Evolutionary conservation across 441 rosid species (phyloP), one percentile per base, ranked within the genome.

Genomic region (Adansonia madagascariensis): DNA sequence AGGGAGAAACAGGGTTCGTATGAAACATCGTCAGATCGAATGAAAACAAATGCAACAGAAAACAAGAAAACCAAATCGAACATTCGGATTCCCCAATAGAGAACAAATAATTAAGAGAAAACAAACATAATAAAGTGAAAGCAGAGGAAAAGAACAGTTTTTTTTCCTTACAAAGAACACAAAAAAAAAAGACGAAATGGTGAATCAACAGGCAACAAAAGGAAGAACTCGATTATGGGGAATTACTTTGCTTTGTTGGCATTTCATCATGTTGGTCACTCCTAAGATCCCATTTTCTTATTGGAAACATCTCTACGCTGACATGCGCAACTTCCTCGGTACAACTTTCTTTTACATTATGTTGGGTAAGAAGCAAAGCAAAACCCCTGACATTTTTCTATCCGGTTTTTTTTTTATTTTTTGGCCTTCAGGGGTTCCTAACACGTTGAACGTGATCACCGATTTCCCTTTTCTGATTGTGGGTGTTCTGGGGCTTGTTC

Each of bases 281-380:
- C 97, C 98, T 1, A 91, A 86, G 76, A 77, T 92, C 77, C 91
- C 95, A 80, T 86, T 88, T 31, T 82, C 88, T 52, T 79, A 85
- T 24, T 73, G 78, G 7, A 82, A 82, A 8, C 89, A 87, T 59
- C 89, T 70, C 72, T 92, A 89, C 62, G 94, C 94, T 8, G 97
- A 94, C 79, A 89, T 88, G 88, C 94, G 97, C 82, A 92, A 94
- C 80, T 87, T 94, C 71, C 81, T 94, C 44, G 98, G 98, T 59
- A 59, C 22, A 22, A 9, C 64, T 20, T 59, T 59, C 35, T 59
- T 59, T 22, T 59, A 8, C 64, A 22, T 22, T 10, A 1, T 22
- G 39, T 59, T 22, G 14, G 4, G 15, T 59, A 0, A 59, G 64
- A 59, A 59, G 4, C 12, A 59, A 22, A 31, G 35, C 35, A 31